A percentile compares a stretch with the other conserved stretches of the same genome.
phyloP scores from a whole-genome alignment of 148 eudicot species.

The Selenicereus undatus region DNA sequence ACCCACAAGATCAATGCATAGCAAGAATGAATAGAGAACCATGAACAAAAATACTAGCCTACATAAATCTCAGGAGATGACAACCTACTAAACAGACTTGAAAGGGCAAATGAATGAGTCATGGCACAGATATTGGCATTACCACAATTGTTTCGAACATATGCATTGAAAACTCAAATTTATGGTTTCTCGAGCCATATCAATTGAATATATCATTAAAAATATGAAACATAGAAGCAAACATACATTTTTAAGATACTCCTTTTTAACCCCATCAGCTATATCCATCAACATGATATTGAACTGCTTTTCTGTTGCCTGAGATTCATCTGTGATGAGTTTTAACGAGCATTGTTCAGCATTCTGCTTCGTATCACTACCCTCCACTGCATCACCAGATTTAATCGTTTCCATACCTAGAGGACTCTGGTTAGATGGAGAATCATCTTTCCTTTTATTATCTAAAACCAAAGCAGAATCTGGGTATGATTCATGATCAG shows the following conservation, averaged over 20 bases:
- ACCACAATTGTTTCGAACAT: background rate
- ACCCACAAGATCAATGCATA: slow-evolving; percentile 28
- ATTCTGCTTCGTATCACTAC: slow-evolving; percentile 23
- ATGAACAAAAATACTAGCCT: background rate
- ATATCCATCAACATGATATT: slow-evolving; percentile 82
- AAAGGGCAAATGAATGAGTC: background rate
- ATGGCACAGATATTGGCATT: background rate
- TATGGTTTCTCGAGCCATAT: background rate
- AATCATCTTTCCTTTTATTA: slow-evolving; percentile 26
- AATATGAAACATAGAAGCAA: background rate
- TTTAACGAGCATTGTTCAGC: background rate
- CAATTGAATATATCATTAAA: background rate
- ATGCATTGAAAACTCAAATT: no score
- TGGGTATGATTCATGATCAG: slow-evolving; percentile 34
- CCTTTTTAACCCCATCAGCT: slow-evolving; percentile 69
- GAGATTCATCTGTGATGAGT: slow-evolving; percentile 14
- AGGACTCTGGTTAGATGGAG: slow-evolving; percentile 25
- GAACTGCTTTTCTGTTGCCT: slow-evolving; percentile 24
- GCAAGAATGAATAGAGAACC: slow-evolving; percentile 2
- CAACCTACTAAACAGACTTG: background rate
- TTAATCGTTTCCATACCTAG: slow-evolving; percentile 21
- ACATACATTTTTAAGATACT: slow-evolving; percentile 63
- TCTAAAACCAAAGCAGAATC: slow-evolving; percentile 23
- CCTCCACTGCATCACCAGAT: slow-evolving; percentile 23
- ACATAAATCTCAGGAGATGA: background rate